A percentile compares a stretch with the other conserved stretches of the same genome.
phyloP scores from a whole-genome alignment of 2,329 filamentous ascomycete species.

The Alternaria angustiovoidea region DNA sequence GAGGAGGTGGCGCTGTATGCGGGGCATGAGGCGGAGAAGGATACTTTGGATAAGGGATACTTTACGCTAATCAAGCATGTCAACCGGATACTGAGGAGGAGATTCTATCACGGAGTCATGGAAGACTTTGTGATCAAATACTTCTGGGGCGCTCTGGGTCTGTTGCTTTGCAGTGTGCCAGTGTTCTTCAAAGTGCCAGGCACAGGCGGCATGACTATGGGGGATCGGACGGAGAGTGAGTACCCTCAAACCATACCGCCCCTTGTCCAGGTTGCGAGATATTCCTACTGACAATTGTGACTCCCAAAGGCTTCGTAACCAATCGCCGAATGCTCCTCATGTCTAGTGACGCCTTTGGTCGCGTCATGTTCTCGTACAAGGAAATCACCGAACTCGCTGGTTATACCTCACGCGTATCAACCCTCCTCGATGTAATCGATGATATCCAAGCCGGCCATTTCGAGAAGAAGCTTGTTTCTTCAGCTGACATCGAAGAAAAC shows the following conservation, averaged over 20 bases:
- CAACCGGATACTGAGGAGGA: slow-evolving; percentile 87
- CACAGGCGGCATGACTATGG: slow-evolving; percentile 64
- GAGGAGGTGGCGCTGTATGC: slow-evolving; percentile 94
- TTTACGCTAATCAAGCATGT: slow-evolving; percentile 99
- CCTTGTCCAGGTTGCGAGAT: not conserved
- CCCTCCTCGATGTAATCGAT: slow-evolving; percentile 90
- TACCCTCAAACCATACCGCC: not conserved
- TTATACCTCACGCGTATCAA: slow-evolving; percentile 91
- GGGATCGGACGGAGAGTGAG: slow-evolving; percentile 70
- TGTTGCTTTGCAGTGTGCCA: slow-evolving; percentile 90
- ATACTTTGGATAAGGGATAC: slow-evolving; percentile 96
- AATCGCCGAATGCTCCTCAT: slow-evolving; percentile 91
- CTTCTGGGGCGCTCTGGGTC: slow-evolving; percentile 93
- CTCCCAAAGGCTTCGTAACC: slow-evolving; percentile 77
- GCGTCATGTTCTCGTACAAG: slow-evolving; percentile 63
- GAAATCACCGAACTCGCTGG: slow-evolving; percentile 96
- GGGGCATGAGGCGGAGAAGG: slow-evolving; percentile 93
- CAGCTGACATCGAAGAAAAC: slow-evolving; percentile 81
- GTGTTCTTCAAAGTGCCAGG: slow-evolving; percentile 95
- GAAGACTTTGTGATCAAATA: slow-evolving; percentile 99
- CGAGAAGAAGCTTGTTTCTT: slow-evolving; percentile 95
- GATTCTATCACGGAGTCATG: slow-evolving; percentile 99
- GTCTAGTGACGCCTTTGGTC: slow-evolving; percentile 74
- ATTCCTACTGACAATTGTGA: slow-evolving; percentile 11
- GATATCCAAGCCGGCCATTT: slow-evolving; percentile 91